Percentiles rank a stretch among this genome's conserved stretches.
phyloP scores from a whole-genome alignment of 768 basidiomycete genomes.

The Tubosaeta sp. region DNA sequence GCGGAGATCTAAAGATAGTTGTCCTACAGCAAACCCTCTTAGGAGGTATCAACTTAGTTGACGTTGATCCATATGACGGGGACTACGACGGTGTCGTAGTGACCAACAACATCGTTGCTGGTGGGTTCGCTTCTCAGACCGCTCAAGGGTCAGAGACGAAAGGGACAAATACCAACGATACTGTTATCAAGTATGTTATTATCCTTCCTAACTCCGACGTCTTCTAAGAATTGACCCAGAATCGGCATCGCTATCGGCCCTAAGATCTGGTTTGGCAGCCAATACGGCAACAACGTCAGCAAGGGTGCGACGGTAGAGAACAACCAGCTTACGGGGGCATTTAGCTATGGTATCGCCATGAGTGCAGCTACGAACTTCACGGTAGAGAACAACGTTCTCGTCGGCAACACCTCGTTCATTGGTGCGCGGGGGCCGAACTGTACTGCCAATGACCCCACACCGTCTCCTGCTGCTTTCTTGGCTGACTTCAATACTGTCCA shows the following conservation, averaged over 20 bases:
- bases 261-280: slow-evolving; percentile 66
- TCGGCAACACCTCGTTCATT: slow-evolving; percentile 73
- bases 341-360: slow-evolving; percentile 70
- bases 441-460: slow-evolving; percentile 43
- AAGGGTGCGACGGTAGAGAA: slow-evolving; percentile 49
- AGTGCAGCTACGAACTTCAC: slow-evolving; percentile 64
- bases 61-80: slow-evolving; percentile 63
- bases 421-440: slow-evolving; percentile 67
- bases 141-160: slow-evolving; percentile 37
- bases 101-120: slow-evolving; percentile 60
- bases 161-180: slow-evolving; percentile 55
- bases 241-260: slow-evolving; percentile 82
- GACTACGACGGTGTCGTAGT: slow-evolving; percentile 64
- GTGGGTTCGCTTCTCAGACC: slow-evolving; percentile 58
- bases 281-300: slow-evolving; percentile 52
- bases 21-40: slow-evolving; percentile 55
- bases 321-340: slow-evolving; percentile 62
- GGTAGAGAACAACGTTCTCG: slow-evolving; percentile 53
- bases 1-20: neutral
- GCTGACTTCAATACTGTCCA: slow-evolving; percentile 42
- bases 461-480: slow-evolving; percentile 57
- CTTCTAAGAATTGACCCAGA: slow-evolving; percentile 34
- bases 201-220: neutral
- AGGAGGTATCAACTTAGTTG: slow-evolving; percentile 78
- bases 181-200: slow-evolving; percentile 62